Evolutionary conservation across 768 basidiomycete species (phyloP).

Genomic region (Hygrocybe punicea): DNA sequence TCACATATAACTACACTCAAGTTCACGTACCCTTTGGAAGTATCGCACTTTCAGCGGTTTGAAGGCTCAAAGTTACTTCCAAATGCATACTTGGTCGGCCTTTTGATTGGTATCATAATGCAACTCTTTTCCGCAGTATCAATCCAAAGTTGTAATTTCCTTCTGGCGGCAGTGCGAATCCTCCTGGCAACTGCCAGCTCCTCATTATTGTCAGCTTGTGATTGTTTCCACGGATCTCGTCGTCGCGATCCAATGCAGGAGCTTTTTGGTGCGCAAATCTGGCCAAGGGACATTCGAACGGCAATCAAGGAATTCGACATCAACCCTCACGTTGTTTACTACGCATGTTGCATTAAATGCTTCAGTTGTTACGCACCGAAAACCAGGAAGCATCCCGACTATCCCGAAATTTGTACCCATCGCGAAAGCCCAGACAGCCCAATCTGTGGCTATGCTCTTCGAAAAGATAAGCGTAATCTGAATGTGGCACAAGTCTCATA

Average conservation of each 20-base stretch:
- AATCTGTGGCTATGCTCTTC: background rate
- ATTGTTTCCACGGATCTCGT: too few species aligned
- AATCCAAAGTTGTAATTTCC: too few species aligned
- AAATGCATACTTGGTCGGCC: too few species aligned
- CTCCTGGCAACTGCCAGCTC: too few species aligned
- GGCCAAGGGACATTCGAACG: background rate
- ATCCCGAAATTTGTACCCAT: conserved; percentile 1
- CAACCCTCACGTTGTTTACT: background rate
- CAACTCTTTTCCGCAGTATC: too few species aligned
- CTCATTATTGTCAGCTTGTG: too few species aligned
- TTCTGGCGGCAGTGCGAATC: too few species aligned
- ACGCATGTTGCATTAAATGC: background rate
- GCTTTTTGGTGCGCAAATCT: background rate
- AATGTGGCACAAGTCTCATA: background rate
- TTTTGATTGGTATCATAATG: too few species aligned
- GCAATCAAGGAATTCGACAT: background rate
- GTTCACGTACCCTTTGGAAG: too few species aligned
- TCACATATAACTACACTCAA: too few species aligned
- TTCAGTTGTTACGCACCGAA: background rate
- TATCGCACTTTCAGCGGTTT: too few species aligned
- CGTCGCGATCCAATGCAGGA: background rate
- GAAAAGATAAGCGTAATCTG: background rate
- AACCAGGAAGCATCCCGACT: background rate
- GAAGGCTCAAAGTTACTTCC: too few species aligned
- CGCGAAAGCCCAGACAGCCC: background rate